Evolutionary conservation across 2,329 filamentous ascomycete species (phyloP).

Genomic region (Penicillium sp.): DNA sequence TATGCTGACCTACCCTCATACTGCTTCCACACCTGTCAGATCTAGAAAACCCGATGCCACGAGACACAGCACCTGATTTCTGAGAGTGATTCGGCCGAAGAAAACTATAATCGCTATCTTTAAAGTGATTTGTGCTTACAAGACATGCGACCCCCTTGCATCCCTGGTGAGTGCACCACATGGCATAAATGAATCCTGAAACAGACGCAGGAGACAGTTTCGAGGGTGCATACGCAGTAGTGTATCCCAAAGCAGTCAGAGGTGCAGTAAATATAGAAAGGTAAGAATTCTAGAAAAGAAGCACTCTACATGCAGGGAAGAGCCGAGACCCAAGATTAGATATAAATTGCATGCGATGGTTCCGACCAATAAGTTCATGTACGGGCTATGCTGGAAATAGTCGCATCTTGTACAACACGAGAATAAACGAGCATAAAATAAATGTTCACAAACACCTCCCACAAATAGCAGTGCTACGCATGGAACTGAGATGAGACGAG

Average conservation of each 20-base stretch:
- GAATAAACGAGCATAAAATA: too few species aligned
- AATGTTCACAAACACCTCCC: too few species aligned
- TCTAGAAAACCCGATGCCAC: neutral
- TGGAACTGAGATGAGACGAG: neutral
- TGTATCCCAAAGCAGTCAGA: neutral
- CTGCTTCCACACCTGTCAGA: neutral
- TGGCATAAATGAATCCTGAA: constrained; percentile 2
- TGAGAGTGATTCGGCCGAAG: neutral
- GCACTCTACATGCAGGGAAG: neutral
- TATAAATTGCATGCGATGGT: neutral
- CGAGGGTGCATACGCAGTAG: neutral
- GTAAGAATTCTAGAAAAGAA: too few species aligned
- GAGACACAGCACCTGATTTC: neutral
- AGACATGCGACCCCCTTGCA: neutral
- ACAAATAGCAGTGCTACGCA: neutral
- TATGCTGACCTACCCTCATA: neutral
- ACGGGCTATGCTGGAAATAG: neutral
- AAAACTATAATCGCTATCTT: neutral
- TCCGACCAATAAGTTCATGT: too few species aligned
- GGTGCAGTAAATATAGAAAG: neutral
- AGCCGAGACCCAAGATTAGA: neutral
- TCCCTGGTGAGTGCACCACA: neutral
- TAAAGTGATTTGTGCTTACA: neutral
- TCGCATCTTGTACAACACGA: neutral
- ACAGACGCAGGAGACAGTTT: constrained; percentile 2